phyloP scores from a whole-genome alignment of 305 asterid species.

The Fraxinus nigra region DNA sequence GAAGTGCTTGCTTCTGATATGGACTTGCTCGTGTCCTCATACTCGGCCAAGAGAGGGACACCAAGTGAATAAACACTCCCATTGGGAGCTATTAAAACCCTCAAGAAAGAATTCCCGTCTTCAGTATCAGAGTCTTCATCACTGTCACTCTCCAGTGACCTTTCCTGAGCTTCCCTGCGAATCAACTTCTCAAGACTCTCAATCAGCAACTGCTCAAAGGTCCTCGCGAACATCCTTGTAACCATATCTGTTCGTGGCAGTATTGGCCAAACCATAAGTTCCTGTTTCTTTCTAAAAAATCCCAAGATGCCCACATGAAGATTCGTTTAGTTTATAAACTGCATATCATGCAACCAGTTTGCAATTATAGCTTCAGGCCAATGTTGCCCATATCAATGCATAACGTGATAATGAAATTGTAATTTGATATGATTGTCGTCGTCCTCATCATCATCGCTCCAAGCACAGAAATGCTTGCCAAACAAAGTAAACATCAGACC shows the following conservation, averaged over 20 bases:
- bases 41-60: constrained; percentile 74
- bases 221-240: constrained; percentile 95
- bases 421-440: neutral
- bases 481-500: constrained; percentile 33
- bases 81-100: constrained; percentile 74
- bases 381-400: neutral
- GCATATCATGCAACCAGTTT: neutral
- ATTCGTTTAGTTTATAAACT: neutral
- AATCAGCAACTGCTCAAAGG: constrained; percentile 86
- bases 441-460: constrained; percentile 99
- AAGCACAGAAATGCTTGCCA: constrained; percentile 83
- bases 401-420: neutral
- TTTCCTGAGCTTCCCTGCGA: constrained; percentile 91
- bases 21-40: constrained; percentile 50
- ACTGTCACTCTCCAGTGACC: constrained; percentile 84
- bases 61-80: constrained; percentile 84
- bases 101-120: constrained; percentile 57
- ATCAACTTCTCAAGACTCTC: constrained; percentile 98
- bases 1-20: constrained; percentile 44
- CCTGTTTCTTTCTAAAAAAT: constrained; percentile 4
- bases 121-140: constrained; percentile 69
- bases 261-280: constrained; percentile 16
- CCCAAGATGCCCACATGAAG: neutral
- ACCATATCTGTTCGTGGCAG: constrained; percentile 68
- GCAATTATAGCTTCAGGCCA: neutral